These are phyloP conservation scores for Emiliania huxleyi DNA, from an alignment of 78 protist genomes.

Conservation along the genomic window DNA sequence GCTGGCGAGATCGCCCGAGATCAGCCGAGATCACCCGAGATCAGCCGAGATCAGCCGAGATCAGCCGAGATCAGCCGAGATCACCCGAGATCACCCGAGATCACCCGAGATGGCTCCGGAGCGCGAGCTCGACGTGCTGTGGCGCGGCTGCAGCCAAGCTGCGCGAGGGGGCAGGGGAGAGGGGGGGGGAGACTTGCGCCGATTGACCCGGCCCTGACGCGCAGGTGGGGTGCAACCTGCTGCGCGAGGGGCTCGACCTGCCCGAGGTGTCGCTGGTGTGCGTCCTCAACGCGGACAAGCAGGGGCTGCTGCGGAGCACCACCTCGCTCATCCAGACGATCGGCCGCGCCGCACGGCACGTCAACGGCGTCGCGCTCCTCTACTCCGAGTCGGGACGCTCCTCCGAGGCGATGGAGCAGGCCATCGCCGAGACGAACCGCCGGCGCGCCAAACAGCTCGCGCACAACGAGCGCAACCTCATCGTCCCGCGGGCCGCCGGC, in stretches of 20 bases:
- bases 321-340: constrained; percentile 37
- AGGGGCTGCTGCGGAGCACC: constrained; percentile 33
- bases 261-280: constrained; percentile 47
- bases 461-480: constrained; percentile 19
- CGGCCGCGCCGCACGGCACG: constrained; percentile 53
- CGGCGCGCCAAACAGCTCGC: constrained; percentile 3
- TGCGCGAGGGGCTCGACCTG: constrained; percentile 51
- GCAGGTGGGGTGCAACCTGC: constrained; percentile 45
- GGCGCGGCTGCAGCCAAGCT: no score
- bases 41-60: no score
- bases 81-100: no score
- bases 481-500: not conserved
- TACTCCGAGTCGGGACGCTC: not conserved
- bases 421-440: constrained; percentile 33
- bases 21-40: no score
- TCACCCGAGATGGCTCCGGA: no score
- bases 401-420: not conserved
- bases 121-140: no score
- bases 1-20: no score
- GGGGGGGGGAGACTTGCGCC: no score
- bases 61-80: no score
- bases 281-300: constrained; percentile 39
- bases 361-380: constrained; percentile 24
- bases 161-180: no score
- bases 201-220: no score